phyloP scores from a whole-genome alignment of 2,329 filamentous ascomycete species.

The Cucurbitaria berberidis region DNA sequence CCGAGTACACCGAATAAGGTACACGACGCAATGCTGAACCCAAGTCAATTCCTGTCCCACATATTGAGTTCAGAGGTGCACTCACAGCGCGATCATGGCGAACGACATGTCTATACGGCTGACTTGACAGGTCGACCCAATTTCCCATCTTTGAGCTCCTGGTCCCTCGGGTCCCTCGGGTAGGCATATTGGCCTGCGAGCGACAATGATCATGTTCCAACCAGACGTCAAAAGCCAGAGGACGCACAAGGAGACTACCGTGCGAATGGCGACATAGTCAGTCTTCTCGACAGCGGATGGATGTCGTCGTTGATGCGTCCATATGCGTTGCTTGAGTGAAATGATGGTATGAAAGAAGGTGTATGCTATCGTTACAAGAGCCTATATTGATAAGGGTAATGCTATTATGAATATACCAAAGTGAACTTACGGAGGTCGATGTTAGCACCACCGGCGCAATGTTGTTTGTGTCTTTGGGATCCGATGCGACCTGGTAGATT shows the following conservation, averaged over 20 bases:
- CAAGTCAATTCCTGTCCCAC: not conserved
- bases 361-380: constrained; percentile 43
- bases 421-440: constrained; percentile 37
- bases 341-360: constrained; percentile 44
- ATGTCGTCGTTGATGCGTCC: constrained; percentile 33
- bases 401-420: not conserved
- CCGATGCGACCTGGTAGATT: constrained; percentile 39
- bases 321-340: constrained; percentile 40
- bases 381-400: constrained; percentile 29
- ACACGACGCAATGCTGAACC: constrained; percentile 37
- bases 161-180: constrained; percentile 20
- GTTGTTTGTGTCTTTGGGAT: constrained; percentile 35
- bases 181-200: constrained; percentile 45
- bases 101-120: constrained; percentile 40
- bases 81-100: constrained; percentile 44
- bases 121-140: constrained; percentile 39
- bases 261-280: constrained; percentile 42
- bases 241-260: constrained; percentile 39
- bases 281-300: constrained; percentile 35
- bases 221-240: constrained; percentile 48
- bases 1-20: constrained; percentile 43
- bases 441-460: constrained; percentile 42
- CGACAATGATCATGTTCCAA: constrained; percentile 50
- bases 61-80: not conserved
- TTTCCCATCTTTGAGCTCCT: constrained; percentile 39